These are phyloP conservation scores for Chara braunii DNA, from an alignment of 139 green algal species.

Conservation along the genomic window DNA sequence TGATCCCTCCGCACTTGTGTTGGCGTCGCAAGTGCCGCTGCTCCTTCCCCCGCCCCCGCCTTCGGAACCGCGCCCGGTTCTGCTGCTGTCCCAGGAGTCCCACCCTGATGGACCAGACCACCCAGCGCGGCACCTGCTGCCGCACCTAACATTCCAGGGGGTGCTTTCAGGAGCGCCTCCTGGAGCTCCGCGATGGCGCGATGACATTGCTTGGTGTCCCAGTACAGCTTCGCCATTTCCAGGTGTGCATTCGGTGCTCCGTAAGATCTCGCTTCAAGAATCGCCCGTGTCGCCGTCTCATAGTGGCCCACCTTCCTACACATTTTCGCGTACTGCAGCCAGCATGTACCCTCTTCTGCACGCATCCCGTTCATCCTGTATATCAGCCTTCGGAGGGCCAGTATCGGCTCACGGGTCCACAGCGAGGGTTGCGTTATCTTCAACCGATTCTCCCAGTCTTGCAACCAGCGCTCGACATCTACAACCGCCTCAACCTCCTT, in stretches of 20 bases:
- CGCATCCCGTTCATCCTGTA: constrained; percentile 47
- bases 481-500: neutral
- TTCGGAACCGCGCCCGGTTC: neutral
- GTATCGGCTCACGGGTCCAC: constrained; percentile 65
- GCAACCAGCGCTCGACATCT: constrained; percentile 8
- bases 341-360: constrained; percentile 55
- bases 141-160: neutral
- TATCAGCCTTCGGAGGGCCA: constrained; percentile 57
- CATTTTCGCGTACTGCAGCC: constrained; percentile 74
- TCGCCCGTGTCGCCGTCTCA: constrained; percentile 68
- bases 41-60: neutral
- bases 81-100: neutral
- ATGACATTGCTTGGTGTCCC: constrained; percentile 59
- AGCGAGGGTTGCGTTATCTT: constrained; percentile 53
- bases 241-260: constrained; percentile 50
- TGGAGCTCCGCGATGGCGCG: constrained; percentile 58
- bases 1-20: too few species aligned
- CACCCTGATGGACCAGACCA: constrained; percentile 22
- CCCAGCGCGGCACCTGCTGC: constrained; percentile 1
- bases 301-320: constrained; percentile 67
- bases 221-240: constrained; percentile 77
- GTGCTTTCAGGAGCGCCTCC: constrained; percentile 14
- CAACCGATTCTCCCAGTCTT: constrained; percentile 64
- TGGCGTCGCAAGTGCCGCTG: too few species aligned
- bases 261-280: constrained; percentile 65